Base-by-base conservation (phyloP, 1,284 basidiomycete genomes). In the Rhodotorula sp. region DNA sequence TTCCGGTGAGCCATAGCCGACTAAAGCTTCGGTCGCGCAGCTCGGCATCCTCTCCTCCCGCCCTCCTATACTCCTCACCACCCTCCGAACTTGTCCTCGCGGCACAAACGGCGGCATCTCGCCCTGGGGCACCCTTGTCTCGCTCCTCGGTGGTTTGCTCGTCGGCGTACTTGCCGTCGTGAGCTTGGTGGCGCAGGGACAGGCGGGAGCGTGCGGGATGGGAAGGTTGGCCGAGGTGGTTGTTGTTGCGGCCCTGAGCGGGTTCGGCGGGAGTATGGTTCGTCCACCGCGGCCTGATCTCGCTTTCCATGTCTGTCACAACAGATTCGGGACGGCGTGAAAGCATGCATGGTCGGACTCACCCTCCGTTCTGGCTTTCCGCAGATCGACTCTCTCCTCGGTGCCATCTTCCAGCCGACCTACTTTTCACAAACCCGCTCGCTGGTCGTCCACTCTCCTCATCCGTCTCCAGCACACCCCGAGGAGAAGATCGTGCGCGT, bases 41-140 rank as follows among this genome's bases (percentile, higher is more conserved):
- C 85, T 95, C 30, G 93, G 93, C 39, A 94, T 92, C 77, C 84
- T 92, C 58, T 89, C 90, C 27, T 79, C 79, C 24, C 83, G 85
- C 7, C 83, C 83, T 8, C 93, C 93, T 0, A 79, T 86, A 52
- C 85, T 94, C 39, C 85, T 92, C 75, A 91, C 91, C 2, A 60
- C 68, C 58, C 29, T 92, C 89, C 2, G 83, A 66, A 74, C 81
- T 0, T 91, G 94, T 0, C 93, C 93, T 1, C 88, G 89, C 0
- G 94, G 94, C 1, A 96, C 94, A 2, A 97, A 98, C 78, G 94
- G 94, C 15, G 94, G 86, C 1, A 85, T 97, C 71, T 90, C 90
- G 1, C 64, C 84, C 0, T 84, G 86, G 55, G 94, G 94, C 13
- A 90, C 91, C 0, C 70, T 86, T 2, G 88, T 89, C 15, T 92